Percentiles rank a stretch among this genome's conserved stretches.
Conservation (phyloP, 805 yeast genomes). For the Ogataea nakhonphanomensis region DNA sequence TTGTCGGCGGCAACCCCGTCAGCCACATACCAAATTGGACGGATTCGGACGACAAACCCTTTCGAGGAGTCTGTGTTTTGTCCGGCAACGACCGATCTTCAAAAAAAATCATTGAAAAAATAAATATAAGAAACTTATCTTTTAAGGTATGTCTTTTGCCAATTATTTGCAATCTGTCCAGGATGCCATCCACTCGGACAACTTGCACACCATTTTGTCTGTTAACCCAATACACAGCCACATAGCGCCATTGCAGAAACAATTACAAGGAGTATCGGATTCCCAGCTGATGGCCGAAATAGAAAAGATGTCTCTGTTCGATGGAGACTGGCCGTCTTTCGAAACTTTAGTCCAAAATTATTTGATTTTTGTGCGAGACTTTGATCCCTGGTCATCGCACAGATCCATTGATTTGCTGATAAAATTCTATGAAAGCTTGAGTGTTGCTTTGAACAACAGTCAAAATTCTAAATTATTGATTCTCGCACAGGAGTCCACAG, state of each 20-base stretch:
- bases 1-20: conserved; percentile 37
- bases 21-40: too few relatives aligned
- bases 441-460: conserved; percentile 47
- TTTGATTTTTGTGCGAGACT: conserved; percentile 42
- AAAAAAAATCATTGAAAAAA: conserved; percentile 1
- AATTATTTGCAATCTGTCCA: conserved; percentile 14
- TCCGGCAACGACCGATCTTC: background rate
- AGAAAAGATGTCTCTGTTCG: conserved; percentile 30
- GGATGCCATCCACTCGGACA: conserved; percentile 5
- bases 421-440: conserved; percentile 42
- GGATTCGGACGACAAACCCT: too few relatives aligned
- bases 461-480: conserved; percentile 37
- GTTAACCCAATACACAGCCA: conserved; percentile 23
- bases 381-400: conserved; percentile 54
- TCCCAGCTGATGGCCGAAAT: conserved; percentile 26
- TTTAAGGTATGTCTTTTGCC: conserved; percentile 10
- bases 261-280: conserved; percentile 22
- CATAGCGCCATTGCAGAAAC: conserved; percentile 27
- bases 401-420: conserved; percentile 55
- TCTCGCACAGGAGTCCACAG: conserved; percentile 36
- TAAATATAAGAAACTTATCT: background rate
- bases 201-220: conserved; percentile 16
- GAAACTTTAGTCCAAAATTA: conserved; percentile 42
- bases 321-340: conserved; percentile 42
- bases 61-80: too few relatives aligned